Base-by-base conservation (phyloP, 2,329 filamentous ascomycete genomes). In the Aspergillus aculeatus region DNA sequence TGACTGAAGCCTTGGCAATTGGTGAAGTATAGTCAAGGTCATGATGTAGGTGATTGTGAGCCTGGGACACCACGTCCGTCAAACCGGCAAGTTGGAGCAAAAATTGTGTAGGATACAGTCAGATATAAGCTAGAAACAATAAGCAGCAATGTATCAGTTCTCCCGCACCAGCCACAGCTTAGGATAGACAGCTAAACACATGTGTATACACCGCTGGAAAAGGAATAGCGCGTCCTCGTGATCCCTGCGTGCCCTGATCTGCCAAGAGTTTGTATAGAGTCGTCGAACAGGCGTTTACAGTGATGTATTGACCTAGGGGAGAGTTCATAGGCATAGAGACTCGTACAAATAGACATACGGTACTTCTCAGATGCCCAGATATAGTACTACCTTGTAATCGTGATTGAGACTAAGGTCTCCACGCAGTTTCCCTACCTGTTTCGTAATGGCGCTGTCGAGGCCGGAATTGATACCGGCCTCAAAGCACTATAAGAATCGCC, bases 381-480 rank as follows among this genome's bases (percentile, higher is more conserved):
- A 44, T 2, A 38, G 21, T 49, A 16, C 38, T 50, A 44, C 31
- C 38, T 54, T 41, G 58, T 55, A 57, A 54, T 59, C 60, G 58
- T 44, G 60, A 51, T 48, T 50, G 55, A 31, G 47, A 48, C 58
- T 48, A 62, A 63, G 59, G 62, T 68, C 62, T 69, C 67, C 69
- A 69, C 68, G 65, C 63, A 50, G 58, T 66, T 60, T 65, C 59
- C 47, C 61, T 67, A 64, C 71, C 68, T 69, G 58, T 75, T 74
- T 71, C 68, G 74, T 76, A 75, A 75, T 77, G 68, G 65, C 66
- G 67, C 62, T 63, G 65, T 64, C 66, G 74, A 78, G 76, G 76
- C 76, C 76, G 76, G 76, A 75, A 78, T 77, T 74, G 69, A 76
- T 77, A 74, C 77, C 77, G 76, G 76, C 76, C 76, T 77, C 75